Evolutionary conservation across 371 early-diverging fungal species (phyloP), one percentile per base, ranked within the genome.

Genomic region (Nematocida ironsii): DNA sequence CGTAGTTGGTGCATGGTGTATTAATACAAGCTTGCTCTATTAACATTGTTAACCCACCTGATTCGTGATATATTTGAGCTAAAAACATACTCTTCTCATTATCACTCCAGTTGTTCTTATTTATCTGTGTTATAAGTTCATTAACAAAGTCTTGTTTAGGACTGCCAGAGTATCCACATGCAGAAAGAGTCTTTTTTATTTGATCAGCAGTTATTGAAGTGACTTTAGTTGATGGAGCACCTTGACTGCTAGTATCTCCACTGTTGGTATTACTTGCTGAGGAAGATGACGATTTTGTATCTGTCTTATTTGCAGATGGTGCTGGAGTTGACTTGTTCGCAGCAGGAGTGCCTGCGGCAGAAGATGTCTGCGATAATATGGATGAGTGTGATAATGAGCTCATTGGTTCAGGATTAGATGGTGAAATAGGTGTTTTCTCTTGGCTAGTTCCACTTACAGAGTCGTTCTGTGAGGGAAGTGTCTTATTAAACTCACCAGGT

Each of bases 1-100:
- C 84, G 40, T 82, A 80, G 69, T 87, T 85, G 9, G 64, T 74
- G 40, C 72, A 74, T 13, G 83, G 70, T 2, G 82, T 73, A 57
- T 45, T 27, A 7, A 60, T 71, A 80, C 88, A 88, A 62, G 82
- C 86, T 47, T 56, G 73, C 75, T 88, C 88, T 73, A 84, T 84
- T 2, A 85, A 83, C 23, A 80, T 42, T n/a, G 69, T n/a, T 47
- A 86, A 74, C 27, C 88, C 88, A 52, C 82, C 85, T 18, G 85
- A 85, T 72, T 88, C 88, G 67, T 88, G 88, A 18, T 76, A 83
- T 4, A 82, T 62, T 55, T 88, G 85, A 33, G 88, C 87, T 16
- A 88, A 39, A 72, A 87, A 88, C 86, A 87, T 87, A 11, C 84
- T 75, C 47, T 73, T 82, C 52, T 83, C 73, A 44, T 84, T 76